A percentile compares a stretch with the other conserved stretches of the same genome.
Conservation (phyloP, 306 rosid species). For the Rosa multiflora region DNA sequence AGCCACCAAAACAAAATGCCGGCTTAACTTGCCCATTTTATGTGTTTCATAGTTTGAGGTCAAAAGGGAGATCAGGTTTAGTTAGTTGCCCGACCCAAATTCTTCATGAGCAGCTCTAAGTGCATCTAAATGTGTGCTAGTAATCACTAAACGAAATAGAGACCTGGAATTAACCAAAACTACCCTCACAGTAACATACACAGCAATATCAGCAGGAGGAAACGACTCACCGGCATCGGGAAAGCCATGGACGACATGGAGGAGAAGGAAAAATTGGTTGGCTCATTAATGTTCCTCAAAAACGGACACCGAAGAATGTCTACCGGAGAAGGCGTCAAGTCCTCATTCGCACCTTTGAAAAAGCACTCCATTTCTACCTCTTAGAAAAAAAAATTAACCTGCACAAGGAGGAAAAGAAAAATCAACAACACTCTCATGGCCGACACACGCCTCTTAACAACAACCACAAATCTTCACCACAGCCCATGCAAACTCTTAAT, state of each 20-base stretch:
- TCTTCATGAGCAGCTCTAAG: constrained; percentile 14
- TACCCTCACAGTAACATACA: background rate
- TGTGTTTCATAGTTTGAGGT: background rate
- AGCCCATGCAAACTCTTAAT: background rate
- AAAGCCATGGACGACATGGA: constrained; percentile 59
- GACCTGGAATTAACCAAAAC: background rate
- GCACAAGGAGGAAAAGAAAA: constrained; percentile 24
- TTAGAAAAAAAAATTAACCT: constrained; percentile 29
- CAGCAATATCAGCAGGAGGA: constrained; percentile 15
- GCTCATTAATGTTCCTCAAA: constrained; percentile 96
- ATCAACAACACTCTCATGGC: constrained; percentile 2
- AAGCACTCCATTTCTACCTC: constrained; percentile 54
- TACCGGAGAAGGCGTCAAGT: constrained; percentile 39
- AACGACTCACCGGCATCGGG: constrained; percentile 69
- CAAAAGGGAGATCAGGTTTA: background rate
- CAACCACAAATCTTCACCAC: background rate
- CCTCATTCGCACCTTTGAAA: constrained; percentile 55
- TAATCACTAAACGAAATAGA: background rate
- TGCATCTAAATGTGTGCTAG: constrained; percentile 9
- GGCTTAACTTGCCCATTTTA: constrained; percentile 1
- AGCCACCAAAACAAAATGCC: constrained; percentile 6
- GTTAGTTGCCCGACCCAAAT: constrained; percentile 4
- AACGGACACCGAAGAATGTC: constrained; percentile 81
- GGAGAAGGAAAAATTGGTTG: constrained; percentile 84
- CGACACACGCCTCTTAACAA: background rate